phyloP scores from a whole-genome alignment of 2,329 filamentous ascomycete genomes.

The Hortaea werneckii region DNA sequence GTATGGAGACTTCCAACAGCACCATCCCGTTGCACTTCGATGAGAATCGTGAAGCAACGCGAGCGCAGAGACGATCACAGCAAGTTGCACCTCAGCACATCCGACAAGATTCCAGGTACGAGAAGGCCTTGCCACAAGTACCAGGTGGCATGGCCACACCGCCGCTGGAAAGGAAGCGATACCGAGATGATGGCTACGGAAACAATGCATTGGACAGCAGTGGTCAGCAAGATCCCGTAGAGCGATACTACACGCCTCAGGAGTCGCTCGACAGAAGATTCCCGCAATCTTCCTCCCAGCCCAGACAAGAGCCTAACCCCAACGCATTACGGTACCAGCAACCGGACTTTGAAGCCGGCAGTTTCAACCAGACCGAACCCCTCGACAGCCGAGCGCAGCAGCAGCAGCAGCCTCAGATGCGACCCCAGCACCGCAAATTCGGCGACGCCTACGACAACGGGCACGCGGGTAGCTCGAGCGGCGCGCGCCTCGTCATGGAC shows the following conservation, averaged over 20 bases:
- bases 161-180: conserved; percentile 20
- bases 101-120: conserved; percentile 11
- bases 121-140: conserved; percentile 19
- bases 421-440: conserved; percentile 80
- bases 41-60: conserved; percentile 19
- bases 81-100: not conserved
- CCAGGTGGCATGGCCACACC: conserved; percentile 1
- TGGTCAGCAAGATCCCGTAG: conserved; percentile 16
- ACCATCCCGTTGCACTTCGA: conserved; percentile 35
- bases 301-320: not conserved
- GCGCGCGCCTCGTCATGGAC: conserved; percentile 92
- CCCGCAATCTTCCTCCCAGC: conserved; percentile 6
- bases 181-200: conserved; percentile 23
- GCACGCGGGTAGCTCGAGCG: conserved; percentile 72
- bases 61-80: conserved; percentile 14
- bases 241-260: conserved; percentile 23
- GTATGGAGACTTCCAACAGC: conserved; percentile 35
- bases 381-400: conserved; percentile 11
- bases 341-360: conserved; percentile 24
- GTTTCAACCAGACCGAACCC: conserved; percentile 15
- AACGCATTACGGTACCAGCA: conserved; percentile 5
- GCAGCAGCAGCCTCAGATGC: conserved; percentile 11
- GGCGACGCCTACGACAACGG: conserved; percentile 73
- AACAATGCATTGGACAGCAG: conserved; percentile 11
- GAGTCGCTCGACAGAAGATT: conserved; percentile 11